Conservation (phyloP, 1,139 yeast genomes). For the Hyphopichia buzzinii region DNA sequence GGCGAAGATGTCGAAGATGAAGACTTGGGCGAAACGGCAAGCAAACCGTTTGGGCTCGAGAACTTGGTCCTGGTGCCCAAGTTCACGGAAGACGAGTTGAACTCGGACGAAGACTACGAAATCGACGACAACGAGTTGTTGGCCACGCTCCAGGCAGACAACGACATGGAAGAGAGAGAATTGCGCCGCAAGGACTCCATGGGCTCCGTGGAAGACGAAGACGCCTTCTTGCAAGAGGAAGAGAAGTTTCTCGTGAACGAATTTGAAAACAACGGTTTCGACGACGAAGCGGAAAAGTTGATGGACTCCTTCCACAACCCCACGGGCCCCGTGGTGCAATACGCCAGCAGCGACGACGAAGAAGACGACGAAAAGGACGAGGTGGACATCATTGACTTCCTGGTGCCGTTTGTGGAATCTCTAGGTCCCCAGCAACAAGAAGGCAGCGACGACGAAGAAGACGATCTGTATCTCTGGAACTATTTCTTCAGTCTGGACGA, state of each 20-base stretch:
- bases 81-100: conserved; percentile 49
- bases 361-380: conserved; percentile 22
- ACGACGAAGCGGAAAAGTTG: conserved; percentile 31
- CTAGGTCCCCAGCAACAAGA: conserved; percentile 5
- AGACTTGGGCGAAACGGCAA: conserved; percentile 6
- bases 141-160: conserved; percentile 67
- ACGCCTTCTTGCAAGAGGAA: conserved; percentile 47
- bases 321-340: conserved; percentile 25
- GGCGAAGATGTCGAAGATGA: conserved; percentile 56
- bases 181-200: conserved; percentile 36
- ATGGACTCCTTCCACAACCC: conserved; percentile 25
- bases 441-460: conserved; percentile 37
- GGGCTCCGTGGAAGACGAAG: conserved; percentile 60
- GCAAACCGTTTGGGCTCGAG: conserved; percentile 21
- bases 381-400: conserved; percentile 32
- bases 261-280: conserved; percentile 48
- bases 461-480: conserved; percentile 54
- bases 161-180: conserved; percentile 50
- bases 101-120: conserved; percentile 68
- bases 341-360: conserved; percentile 27
- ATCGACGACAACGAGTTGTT: conserved; percentile 71
- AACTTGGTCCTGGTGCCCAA: conserved; percentile 48
- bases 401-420: conserved; percentile 19
- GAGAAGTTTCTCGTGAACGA: conserved; percentile 48
- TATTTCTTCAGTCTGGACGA: conserved; percentile 50